Evolutionary conservation across 306 rosid species (phyloP).

Genomic region (Mimosa pudica): DNA sequence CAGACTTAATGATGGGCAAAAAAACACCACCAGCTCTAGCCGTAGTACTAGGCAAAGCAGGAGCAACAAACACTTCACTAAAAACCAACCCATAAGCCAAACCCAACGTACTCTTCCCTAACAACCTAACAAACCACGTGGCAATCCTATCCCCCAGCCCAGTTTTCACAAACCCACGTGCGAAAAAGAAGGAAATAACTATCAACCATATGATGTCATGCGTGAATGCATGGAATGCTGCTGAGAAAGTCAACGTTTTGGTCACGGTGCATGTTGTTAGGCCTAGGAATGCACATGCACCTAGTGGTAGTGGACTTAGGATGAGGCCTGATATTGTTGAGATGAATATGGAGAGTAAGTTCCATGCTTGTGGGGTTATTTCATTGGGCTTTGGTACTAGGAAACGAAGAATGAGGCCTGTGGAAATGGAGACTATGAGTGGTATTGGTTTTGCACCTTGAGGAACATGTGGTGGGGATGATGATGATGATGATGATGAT

Average conservation of each 20-base stretch:
- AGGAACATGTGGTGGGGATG: not conserved
- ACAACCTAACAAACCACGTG: slow-evolving; percentile 30
- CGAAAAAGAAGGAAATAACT: slow-evolving; percentile 68
- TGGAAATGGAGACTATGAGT: slow-evolving; percentile 42
- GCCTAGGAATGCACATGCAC: slow-evolving; percentile 56
- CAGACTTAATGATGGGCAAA: slow-evolving; percentile 47
- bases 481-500: not conserved
- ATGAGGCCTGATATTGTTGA: slow-evolving; percentile 73
- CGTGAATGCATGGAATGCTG: slow-evolving; percentile 48
- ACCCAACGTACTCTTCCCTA: slow-evolving; percentile 10
- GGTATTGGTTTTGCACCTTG: slow-evolving; percentile 56
- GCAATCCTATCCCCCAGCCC: slow-evolving; percentile 70
- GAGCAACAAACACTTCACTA: slow-evolving; percentile 17
- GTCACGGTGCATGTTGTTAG: slow-evolving; percentile 51
- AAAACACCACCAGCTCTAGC: slow-evolving; percentile 20
- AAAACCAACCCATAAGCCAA: slow-evolving; percentile 15
- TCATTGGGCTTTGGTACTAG: slow-evolving; percentile 57
- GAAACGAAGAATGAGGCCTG: slow-evolving; percentile 54
- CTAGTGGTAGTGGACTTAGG: slow-evolving; percentile 64
- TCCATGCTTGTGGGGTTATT: slow-evolving; percentile 63
- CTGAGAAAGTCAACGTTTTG: slow-evolving; percentile 51
- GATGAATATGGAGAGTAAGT: slow-evolving; percentile 60
- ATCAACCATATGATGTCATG: slow-evolving; percentile 71
- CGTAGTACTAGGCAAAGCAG: slow-evolving; percentile 26
- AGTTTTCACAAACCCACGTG: slow-evolving; percentile 75